phyloP scores from a whole-genome alignment of 495 filamentous ascomycete species.

The Aspergillus mulundensis region DNA sequence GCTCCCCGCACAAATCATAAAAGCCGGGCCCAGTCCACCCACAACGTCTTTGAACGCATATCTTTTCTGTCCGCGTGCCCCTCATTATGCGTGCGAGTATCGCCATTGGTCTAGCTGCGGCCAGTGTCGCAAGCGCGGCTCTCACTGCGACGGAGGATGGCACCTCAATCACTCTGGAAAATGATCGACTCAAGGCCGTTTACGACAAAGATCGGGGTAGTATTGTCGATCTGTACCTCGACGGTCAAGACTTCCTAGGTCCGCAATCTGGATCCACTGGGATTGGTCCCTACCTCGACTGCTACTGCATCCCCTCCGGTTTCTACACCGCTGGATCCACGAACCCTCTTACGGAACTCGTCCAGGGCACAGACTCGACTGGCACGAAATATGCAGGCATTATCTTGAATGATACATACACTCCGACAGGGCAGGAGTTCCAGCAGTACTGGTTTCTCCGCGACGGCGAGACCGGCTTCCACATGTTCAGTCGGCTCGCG shows the following conservation, averaged over 20 bases:
- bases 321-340: constrained; percentile 50
- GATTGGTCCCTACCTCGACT: constrained; percentile 53
- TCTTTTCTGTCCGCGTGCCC: neutral
- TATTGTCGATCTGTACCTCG: constrained; percentile 40
- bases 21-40: neutral
- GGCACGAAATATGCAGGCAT: constrained; percentile 47
- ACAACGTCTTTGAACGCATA: too few relatives aligned
- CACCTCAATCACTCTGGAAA: constrained; percentile 35
- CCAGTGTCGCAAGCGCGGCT: constrained; percentile 14
- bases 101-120: constrained; percentile 5
- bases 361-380: constrained; percentile 46
- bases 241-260: constrained; percentile 49
- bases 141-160: constrained; percentile 26
- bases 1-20: neutral
- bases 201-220: constrained; percentile 43
- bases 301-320: constrained; percentile 54
- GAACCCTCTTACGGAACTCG: constrained; percentile 37
- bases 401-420: constrained; percentile 48
- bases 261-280: constrained; percentile 40
- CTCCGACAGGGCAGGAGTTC: constrained; percentile 47
- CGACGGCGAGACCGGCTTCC: constrained; percentile 52
- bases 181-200: constrained; percentile 43
- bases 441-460: constrained; percentile 57
- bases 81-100: neutral
- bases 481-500: constrained; percentile 50